Evolutionary conservation across 73 alveolate species (phyloP).

Genomic region (Paramecium sonneborni): DNA sequence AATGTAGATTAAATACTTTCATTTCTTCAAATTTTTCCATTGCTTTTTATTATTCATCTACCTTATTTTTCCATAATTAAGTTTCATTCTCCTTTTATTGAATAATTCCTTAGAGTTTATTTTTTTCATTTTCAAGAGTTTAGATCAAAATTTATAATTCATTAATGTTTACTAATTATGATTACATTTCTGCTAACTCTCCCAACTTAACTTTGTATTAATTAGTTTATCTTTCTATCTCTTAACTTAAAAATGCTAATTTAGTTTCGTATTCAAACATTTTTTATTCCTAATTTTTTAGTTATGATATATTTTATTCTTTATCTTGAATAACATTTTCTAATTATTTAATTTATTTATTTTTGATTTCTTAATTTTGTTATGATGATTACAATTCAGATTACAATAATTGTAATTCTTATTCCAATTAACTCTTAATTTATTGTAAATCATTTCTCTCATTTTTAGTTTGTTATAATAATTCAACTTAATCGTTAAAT

Average conservation of each 20-base stretch:
- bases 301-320: not conserved
- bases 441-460: not conserved
- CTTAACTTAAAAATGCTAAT: constrained; percentile 33
- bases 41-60: not conserved
- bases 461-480: not conserved
- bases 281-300: constrained; percentile 22
- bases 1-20: not conserved
- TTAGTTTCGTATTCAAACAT: constrained; percentile 53
- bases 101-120: not conserved
- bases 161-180: not conserved
- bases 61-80: not conserved
- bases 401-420: not conserved
- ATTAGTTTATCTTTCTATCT: constrained; percentile 53
- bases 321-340: not conserved
- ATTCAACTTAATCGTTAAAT: not conserved
- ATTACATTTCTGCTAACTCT: not conserved
- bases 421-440: not conserved
- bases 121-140: not conserved
- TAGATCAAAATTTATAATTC: not conserved
- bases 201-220: constrained; percentile 20
- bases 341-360: constrained; percentile 3
- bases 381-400: not conserved
- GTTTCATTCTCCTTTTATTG: constrained; percentile 6
- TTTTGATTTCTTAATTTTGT: not conserved
- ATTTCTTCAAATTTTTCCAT: not conserved